Percentiles rank a stretch among this genome's conserved stretches.
phyloP scores from a whole-genome alignment of 1,284 basidiomycete species.

The Cystobasidiaceae sp. region DNA sequence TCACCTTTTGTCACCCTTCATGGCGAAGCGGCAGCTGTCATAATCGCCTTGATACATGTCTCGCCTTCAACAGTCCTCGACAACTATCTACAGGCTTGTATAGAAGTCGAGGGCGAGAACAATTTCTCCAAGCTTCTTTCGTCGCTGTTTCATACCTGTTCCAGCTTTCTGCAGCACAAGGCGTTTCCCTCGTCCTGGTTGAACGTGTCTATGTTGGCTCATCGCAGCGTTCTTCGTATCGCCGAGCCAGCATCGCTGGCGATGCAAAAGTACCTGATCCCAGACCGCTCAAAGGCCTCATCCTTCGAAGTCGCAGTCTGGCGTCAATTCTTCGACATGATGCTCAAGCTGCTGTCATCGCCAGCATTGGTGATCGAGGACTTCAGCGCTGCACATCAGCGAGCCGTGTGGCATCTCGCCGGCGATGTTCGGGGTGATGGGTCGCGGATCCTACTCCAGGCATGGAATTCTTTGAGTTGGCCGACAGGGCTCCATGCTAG shows the following conservation, averaged over 20 bases:
- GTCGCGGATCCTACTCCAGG: slow-evolving; percentile 68
- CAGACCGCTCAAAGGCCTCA: slow-evolving; percentile 58
- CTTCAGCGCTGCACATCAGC: slow-evolving; percentile 69
- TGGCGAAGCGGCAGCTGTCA: slow-evolving; percentile 83
- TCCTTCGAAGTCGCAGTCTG: slow-evolving; percentile 75
- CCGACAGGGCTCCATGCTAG: slow-evolving; percentile 52
- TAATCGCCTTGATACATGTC: slow-evolving; percentile 74
- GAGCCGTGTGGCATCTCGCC: slow-evolving; percentile 90
- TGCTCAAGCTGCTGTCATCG: slow-evolving; percentile 78
- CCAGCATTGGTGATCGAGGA: slow-evolving; percentile 91
- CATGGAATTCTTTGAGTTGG: slow-evolving; percentile 86
- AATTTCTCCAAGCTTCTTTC: slow-evolving; percentile 66
- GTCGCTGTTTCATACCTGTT: slow-evolving; percentile 73
- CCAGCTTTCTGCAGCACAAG: slow-evolving; percentile 77
- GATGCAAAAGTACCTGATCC: slow-evolving; percentile 75
- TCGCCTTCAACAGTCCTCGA: slow-evolving; percentile 71
- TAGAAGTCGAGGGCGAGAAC: slow-evolving; percentile 81
- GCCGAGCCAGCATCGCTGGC: slow-evolving; percentile 74
- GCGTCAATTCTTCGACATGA: slow-evolving; percentile 72
- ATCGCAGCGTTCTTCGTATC: slow-evolving; percentile 82
- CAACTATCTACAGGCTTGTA: slow-evolving; percentile 68
- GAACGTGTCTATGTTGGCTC: slow-evolving; percentile 82
- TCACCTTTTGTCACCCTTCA: slow-evolving; percentile 55
- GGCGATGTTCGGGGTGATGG: slow-evolving; percentile 93
- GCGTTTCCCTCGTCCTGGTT: slow-evolving; percentile 90